phyloP scores from a whole-genome alignment of 2,329 filamentous ascomycete species.

The Sarocladium kiliense region DNA sequence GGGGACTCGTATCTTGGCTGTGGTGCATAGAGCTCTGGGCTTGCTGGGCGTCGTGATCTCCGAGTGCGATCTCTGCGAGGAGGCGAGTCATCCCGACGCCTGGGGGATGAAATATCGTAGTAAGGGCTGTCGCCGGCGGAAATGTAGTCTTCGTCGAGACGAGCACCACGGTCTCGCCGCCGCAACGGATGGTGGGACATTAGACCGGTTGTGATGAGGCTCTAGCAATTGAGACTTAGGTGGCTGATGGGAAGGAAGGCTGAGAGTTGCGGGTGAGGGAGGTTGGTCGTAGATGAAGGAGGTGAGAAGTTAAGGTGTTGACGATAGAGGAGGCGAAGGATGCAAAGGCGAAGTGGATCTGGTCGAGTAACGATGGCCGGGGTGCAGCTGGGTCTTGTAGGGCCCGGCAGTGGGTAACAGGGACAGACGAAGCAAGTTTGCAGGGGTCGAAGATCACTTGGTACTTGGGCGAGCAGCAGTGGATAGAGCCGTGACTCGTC shows the following conservation, averaged over 20 bases:
- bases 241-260: neutral
- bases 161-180: conserved; percentile 19
- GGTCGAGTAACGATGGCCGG: no score
- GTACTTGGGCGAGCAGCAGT: neutral
- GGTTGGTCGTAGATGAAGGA: neutral
- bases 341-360: conserved; percentile 5
- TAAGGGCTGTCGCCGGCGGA: conserved; percentile 11
- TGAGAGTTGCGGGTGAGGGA: neutral
- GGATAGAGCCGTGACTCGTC: neutral
- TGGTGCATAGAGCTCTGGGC: conserved; percentile 6
- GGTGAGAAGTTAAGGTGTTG: neutral
- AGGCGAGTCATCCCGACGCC: conserved; percentile 15
- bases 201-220: neutral
- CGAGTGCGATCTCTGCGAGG: conserved; percentile 2
- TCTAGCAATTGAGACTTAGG: neutral
- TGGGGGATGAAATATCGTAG: conserved; percentile 16
- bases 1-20: conserved; percentile 10
- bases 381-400: neutral
- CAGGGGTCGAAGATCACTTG: neutral
- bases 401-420: neutral
- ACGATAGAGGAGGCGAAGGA: neutral
- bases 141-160: conserved; percentile 20
- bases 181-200: conserved; percentile 21
- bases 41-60: neutral
- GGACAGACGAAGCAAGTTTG: neutral